phyloP scores from a whole-genome alignment of 192 early-diverging fungal species.

The Diversispora epigaea region DNA sequence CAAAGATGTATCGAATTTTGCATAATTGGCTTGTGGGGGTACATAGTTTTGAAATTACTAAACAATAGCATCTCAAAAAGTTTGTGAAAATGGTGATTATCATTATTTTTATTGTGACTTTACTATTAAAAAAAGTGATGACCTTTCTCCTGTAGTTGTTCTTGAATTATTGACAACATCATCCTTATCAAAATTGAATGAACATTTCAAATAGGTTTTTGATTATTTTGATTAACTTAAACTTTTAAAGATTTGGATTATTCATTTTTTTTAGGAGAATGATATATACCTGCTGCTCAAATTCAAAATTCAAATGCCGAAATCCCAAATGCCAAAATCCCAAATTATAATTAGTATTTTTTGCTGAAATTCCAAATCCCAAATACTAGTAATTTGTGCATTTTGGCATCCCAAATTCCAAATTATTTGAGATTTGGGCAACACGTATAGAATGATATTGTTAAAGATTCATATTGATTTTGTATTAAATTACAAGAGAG shows the following conservation, averaged over 20 bases:
- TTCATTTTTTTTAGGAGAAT: not conserved
- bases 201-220: not conserved
- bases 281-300: no score
- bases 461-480: no score
- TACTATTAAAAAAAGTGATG: constrained; percentile 6
- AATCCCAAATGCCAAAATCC: no score
- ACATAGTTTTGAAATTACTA: not conserved
- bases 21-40: not conserved
- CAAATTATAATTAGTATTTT: no score
- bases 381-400: no score
- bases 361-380: no score
- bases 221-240: not conserved
- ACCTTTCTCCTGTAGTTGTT: not conserved
- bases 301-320: no score
- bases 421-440: no score
- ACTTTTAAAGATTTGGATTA: not conserved
- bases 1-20: constrained; percentile 14
- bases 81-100: not conserved
- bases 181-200: not conserved
- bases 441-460: no score
- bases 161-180: constrained; percentile 12
- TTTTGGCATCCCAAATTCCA: no score
- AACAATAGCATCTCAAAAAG: not conserved
- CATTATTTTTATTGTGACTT: not conserved
- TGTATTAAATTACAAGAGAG: no score